A percentile compares a stretch with the other conserved stretches of the same genome.
These are phyloP conservation scores for Spiraea crenata DNA, from an alignment of 331 rosid genomes.

Conservation along the genomic window DNA sequence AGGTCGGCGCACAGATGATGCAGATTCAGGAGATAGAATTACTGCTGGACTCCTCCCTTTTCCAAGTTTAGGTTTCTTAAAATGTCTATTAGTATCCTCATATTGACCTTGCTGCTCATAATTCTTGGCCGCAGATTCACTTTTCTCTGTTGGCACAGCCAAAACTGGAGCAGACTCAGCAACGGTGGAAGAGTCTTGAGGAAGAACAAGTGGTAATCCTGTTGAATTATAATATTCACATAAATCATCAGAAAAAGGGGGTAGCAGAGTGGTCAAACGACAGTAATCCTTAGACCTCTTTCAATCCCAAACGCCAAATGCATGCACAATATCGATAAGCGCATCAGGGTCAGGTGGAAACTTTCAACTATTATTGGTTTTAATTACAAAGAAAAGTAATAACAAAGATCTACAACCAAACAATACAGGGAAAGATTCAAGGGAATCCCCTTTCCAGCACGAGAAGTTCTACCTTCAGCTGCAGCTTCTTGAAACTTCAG, in stretches of 20 bases:
- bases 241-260: not conserved
- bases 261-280: not conserved
- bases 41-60: conserved; percentile 33
- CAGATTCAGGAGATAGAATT: conserved; percentile 48
- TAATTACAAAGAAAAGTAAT: not conserved
- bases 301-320: not conserved
- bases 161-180: conserved; percentile 65
- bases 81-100: conserved; percentile 28
- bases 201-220: conserved; percentile 41
- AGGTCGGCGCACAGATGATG: conserved; percentile 55
- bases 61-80: conserved; percentile 36
- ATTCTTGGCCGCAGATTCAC: conserved; percentile 47
- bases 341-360: not conserved
- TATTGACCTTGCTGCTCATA: conserved; percentile 38
- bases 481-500: conserved; percentile 67
- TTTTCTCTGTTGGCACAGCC: conserved; percentile 49
- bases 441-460: not conserved
- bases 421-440: not conserved
- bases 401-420: not conserved
- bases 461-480: conserved; percentile 49
- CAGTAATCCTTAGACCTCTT: not conserved
- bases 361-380: not conserved
- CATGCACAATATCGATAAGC: not conserved
- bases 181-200: conserved; percentile 51
- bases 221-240: conserved; percentile 16